These are phyloP conservation scores for Fusarium globosum DNA, from an alignment of 2,329 filamentous ascomycete genomes.

Conservation along the genomic window DNA sequence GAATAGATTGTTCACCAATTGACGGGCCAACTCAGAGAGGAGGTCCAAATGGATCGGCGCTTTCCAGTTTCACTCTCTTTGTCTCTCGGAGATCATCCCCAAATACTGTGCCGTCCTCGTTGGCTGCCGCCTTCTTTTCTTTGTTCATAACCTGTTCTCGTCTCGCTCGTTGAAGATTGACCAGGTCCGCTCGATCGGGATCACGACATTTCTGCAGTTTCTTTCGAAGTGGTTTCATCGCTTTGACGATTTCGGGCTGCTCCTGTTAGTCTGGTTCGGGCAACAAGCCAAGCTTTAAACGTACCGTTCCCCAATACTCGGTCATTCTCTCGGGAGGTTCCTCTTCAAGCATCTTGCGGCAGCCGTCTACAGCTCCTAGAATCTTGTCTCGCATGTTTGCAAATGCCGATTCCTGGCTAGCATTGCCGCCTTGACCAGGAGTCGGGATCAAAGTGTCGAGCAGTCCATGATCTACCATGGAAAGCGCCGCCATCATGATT, in stretches of 20 bases:
- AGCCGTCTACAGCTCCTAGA: constrained; percentile 60
- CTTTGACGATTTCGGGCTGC: constrained; percentile 57
- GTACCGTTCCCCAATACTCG: constrained; percentile 65
- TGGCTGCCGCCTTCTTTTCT: constrained; percentile 55
- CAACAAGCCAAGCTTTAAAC: constrained; percentile 24
- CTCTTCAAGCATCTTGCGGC: constrained; percentile 64
- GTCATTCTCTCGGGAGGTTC: constrained; percentile 67
- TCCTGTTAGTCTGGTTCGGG: constrained; percentile 28
- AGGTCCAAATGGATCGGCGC: constrained; percentile 62
- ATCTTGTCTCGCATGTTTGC: constrained; percentile 59
- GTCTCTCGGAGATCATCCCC: constrained; percentile 55
- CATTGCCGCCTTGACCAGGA: constrained; percentile 48
- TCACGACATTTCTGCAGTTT: constrained; percentile 81
- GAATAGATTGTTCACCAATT: constrained; percentile 5
- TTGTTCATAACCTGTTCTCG: constrained; percentile 63
- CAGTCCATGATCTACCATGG: constrained; percentile 77
- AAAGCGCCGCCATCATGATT: constrained; percentile 86
- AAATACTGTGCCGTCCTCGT: constrained; percentile 60
- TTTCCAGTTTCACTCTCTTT: constrained; percentile 60
- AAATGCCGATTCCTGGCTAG: constrained; percentile 36
- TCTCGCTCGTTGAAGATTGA: constrained; percentile 73
- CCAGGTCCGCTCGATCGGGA: constrained; percentile 77
- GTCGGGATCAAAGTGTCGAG: constrained; percentile 60
- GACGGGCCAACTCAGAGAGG: constrained; percentile 48
- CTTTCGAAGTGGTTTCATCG: constrained; percentile 68